These are phyloP conservation scores for Neofusicoccum sp. DNA, from an alignment of 2,329 filamentous ascomycete genomes.

Conservation along the genomic window DNA sequence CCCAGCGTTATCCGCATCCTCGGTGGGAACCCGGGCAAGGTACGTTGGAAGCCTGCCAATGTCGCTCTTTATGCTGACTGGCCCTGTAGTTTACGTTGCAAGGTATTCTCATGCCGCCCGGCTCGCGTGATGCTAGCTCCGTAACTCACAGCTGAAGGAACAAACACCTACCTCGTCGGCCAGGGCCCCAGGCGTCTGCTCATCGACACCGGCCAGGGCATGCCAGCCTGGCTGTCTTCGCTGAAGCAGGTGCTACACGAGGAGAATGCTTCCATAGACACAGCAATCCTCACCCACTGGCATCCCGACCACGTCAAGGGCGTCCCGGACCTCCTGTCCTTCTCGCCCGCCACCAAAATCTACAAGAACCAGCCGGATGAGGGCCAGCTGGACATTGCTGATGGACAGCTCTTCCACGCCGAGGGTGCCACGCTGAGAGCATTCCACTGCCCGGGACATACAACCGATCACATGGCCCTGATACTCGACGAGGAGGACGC, in stretches of 20 bases:
- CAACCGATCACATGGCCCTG: constrained; percentile 78
- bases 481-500: constrained; percentile 73
- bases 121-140: neutral
- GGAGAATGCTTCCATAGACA: constrained; percentile 67
- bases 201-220: constrained; percentile 87
- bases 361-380: constrained; percentile 59
- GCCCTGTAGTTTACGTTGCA: constrained; percentile 58
- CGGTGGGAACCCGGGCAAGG: constrained; percentile 87
- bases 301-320: constrained; percentile 84
- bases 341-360: constrained; percentile 63
- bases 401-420: constrained; percentile 56
- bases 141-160: constrained; percentile 50
- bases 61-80: constrained; percentile 35
- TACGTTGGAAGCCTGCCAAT: constrained; percentile 76
- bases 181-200: constrained; percentile 71
- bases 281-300: constrained; percentile 84
- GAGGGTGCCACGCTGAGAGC: constrained; percentile 68
- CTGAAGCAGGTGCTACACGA: constrained; percentile 63
- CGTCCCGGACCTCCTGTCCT: constrained; percentile 63
- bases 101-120: constrained; percentile 41
- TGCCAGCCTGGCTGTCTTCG: constrained; percentile 66
- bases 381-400: constrained; percentile 53
- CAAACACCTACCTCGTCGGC: constrained; percentile 93
- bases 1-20: constrained; percentile 78
- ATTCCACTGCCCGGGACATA: constrained; percentile 70